phyloP scores from a whole-genome alignment of 495 filamentous ascomycete species.

The Wilcoxina mikolae region DNA sequence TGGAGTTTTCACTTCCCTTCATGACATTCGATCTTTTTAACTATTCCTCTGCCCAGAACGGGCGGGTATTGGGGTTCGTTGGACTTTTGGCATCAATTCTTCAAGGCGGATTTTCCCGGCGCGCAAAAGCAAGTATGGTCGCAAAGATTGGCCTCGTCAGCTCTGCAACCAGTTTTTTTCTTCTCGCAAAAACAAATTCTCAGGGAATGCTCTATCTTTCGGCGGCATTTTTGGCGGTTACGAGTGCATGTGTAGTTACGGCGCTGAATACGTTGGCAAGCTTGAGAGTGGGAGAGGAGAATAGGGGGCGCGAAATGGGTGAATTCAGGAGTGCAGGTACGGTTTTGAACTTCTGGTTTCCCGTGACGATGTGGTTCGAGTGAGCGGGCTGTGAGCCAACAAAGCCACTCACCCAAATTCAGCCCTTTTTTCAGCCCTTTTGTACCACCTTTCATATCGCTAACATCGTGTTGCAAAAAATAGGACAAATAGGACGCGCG shows the following conservation, averaged over 20 bases:
- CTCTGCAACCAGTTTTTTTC: constrained; percentile 62
- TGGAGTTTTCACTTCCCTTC: constrained; percentile 94
- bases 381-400: no score
- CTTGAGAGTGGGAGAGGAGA: constrained; percentile 64
- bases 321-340: constrained; percentile 63
- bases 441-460: neutral
- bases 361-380: neutral
- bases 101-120: constrained; percentile 71
- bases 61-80: constrained; percentile 80
- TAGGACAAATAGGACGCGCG: constrained; percentile 72
- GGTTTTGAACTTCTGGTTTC: constrained; percentile 12
- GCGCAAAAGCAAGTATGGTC: constrained; percentile 59
- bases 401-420: neutral
- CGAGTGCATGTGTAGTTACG: constrained; percentile 85
- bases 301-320: constrained; percentile 75
- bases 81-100: constrained; percentile 82
- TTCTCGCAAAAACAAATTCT: constrained; percentile 54
- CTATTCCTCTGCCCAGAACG: constrained; percentile 62
- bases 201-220: constrained; percentile 60
- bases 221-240: constrained; percentile 68
- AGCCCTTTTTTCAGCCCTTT: neutral
- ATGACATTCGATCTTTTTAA: constrained; percentile 88
- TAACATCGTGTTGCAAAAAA: constrained; percentile 7
- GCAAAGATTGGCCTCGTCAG: constrained; percentile 65
- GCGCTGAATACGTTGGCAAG: constrained; percentile 82